These are phyloP conservation scores for Cercophora scortea DNA, from an alignment of 495 filamentous ascomycete species.

Conservation along the genomic window DNA sequence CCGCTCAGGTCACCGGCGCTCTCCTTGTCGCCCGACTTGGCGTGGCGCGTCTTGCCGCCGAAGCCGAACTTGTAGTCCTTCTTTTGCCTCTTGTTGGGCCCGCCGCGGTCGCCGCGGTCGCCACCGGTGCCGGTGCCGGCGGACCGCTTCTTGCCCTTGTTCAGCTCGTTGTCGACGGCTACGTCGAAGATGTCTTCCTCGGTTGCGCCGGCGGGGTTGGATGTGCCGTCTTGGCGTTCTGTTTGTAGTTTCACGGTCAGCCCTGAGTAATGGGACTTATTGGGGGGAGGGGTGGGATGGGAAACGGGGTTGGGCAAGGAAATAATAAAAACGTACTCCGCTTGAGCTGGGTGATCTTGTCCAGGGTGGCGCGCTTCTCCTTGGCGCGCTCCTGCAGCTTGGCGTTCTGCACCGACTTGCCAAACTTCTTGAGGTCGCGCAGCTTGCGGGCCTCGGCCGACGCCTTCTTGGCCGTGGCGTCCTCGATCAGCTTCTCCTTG, in stretches of 20 bases:
- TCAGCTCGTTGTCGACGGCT: constrained; percentile 70
- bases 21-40: constrained; percentile 79
- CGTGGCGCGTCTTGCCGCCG: constrained; percentile 84
- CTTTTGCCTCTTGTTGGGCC: constrained; percentile 74
- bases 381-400: constrained; percentile 90
- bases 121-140: constrained; percentile 16
- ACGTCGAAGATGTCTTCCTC: constrained; percentile 91
- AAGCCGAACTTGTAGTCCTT: constrained; percentile 89
- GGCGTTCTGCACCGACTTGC: constrained; percentile 95
- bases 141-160: constrained; percentile 26
- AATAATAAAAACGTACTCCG: constrained; percentile 59
- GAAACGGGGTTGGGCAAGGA: background rate
- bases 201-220: constrained; percentile 47
- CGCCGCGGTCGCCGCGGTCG: constrained; percentile 22
- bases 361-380: constrained; percentile 81
- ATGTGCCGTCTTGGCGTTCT: constrained; percentile 79
- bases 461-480: constrained; percentile 87
- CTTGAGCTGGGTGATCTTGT: constrained; percentile 90
- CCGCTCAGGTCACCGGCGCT: constrained; percentile 69
- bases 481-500: constrained; percentile 86
- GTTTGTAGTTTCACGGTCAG: constrained; percentile 2
- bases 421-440: constrained; percentile 97
- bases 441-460: constrained; percentile 82
- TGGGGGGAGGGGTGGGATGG: background rate
- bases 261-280: too few relatives aligned